Evolutionary conservation across 2,329 filamentous ascomycete genomes (phyloP).

Genomic region (Dactylellina sp.): DNA sequence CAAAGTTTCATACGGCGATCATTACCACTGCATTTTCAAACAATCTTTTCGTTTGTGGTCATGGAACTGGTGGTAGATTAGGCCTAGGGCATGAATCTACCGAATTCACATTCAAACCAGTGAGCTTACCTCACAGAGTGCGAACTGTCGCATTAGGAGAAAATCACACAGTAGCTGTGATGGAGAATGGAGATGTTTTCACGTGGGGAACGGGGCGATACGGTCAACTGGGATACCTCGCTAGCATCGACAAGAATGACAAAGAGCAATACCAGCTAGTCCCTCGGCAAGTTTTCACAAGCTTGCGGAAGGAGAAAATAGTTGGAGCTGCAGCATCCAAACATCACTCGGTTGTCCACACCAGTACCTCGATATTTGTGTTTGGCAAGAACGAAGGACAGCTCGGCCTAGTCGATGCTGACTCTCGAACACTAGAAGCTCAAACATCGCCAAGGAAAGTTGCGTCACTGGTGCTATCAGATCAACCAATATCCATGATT

Average conservation of each 20-base stretch:
- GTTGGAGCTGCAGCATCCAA: conserved; percentile 87
- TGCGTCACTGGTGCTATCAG: conserved; percentile 79
- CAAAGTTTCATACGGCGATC: conserved; percentile 90
- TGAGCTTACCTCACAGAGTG: conserved; percentile 75
- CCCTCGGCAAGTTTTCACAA: conserved; percentile 90
- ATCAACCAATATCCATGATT: conserved; percentile 78
- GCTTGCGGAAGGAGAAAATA: conserved; percentile 85
- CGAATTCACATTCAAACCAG: conserved; percentile 83
- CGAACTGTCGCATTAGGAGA: conserved; percentile 85
- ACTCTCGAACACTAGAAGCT: conserved; percentile 88
- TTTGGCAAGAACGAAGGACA: conserved; percentile 97
- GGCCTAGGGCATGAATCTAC: conserved; percentile 87
- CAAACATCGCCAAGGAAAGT: conserved; percentile 86
- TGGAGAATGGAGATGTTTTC: conserved; percentile 87
- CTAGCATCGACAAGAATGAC: conserved; percentile 75
- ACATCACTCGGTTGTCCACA: conserved; percentile 91
- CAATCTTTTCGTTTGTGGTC: conserved; percentile 92
- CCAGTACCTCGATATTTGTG: conserved; percentile 82
- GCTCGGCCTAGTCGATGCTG: conserved; percentile 88
- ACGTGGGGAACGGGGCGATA: conserved; percentile 92
- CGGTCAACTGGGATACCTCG: conserved; percentile 84
- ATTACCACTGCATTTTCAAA: conserved; percentile 87
- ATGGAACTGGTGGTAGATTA: conserved; percentile 88
- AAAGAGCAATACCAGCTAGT: conserved; percentile 84
- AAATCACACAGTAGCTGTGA: conserved; percentile 88